Base-by-base conservation (phyloP, 2,329 filamentous ascomycete genomes). In the Thermoascus crustaceus region DNA sequence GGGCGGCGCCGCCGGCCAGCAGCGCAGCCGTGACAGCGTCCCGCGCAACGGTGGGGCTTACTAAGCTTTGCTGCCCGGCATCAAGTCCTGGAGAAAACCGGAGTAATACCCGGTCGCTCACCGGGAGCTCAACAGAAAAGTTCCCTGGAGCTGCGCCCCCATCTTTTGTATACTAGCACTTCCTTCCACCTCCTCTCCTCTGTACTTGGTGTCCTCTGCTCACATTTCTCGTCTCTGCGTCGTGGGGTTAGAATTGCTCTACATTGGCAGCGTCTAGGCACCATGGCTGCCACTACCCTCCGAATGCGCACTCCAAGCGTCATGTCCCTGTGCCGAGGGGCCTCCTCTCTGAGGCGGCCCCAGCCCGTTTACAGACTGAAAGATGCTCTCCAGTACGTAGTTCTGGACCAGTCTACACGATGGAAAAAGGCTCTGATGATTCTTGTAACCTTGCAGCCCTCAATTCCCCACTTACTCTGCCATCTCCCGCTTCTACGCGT, bases 401-500 rank as follows among this genome's bases (percentile, higher is more conserved):
- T 27, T 35, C 38, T 7, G 30, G 36, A 10, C 37, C 9, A 10
- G 10, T 17, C 10, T 33, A 8, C 17, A 34, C 30, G 19, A 29
- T 17, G 7, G n/a, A 17, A 17, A 8, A 16, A 4, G 7, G 8
- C 5, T 18, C 23, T 35, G 26, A 17, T 35, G 17, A 39, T 30
- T 21, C 20, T 32, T 25, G 18, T 17, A 25, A 16, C 17, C 19
- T 19, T 39, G 7, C 37, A 65, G 63, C 50, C 50, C 55, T 37
- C 60, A 63, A 52, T 55, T 64, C 53, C 73, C 74, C 35, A 68
- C 71, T 27, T 61, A 78, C 46, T 71, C 74, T 36, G 75, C 76
- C 42, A 68, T 81, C 49, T 70, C 75, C 48, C 68, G 77, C 61
- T 80, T 73, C 65, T 81, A 81, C 73, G 77, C 77, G 59, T 79